Evolutionary conservation across 2,329 filamentous ascomycete genomes (phyloP), one percentile per base, ranked within the genome.

Genomic region (Colletotrichum lentis): DNA sequence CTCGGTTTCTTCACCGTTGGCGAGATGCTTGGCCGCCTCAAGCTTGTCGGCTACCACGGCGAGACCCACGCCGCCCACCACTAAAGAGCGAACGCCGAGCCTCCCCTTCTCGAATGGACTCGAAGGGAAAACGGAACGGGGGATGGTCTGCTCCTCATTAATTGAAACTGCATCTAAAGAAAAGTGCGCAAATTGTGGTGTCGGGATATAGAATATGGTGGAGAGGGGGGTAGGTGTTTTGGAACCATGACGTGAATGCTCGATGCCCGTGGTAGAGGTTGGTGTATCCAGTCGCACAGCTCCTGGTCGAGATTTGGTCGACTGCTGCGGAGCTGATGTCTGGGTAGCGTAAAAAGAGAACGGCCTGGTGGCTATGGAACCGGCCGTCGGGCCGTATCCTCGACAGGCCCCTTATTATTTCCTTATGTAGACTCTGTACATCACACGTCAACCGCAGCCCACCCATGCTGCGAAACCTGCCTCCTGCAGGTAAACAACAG

Each of bases 1-100:
- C 82, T 99, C 73, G 96, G 96, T 70, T 99, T 99, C 88, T 99
- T 98, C 87, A 96, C 94, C 70, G 88, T 98, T 63, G 96, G 96
- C 72, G 94, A 98, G 87, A 98, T 99, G 81, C 90, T 99, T 76
- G 96, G 96, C 76, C 88, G 94, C 77, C 89, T 96, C 84, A 98
- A 99, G 91, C 81, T 99, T 74, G 86, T 99, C 74, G 96, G 96
- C 72, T 99, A 99, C 87, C 88, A 87, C 81, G 91, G 92, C 77
- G 88, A 92, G 78, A 77, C 79, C 72, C 80, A 80, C 71, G 85
- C 85, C 74, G 83, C 84, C 72, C 86, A 90, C 80, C 88, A 88
- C 81, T 88, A 84, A 83, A 74, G 62, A 60, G 49, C 49, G 24
- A 60, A 39, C 37, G 31, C 37, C 20, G 49, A 57, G 41, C 50